Evolutionary conservation across 768 basidiomycete genomes (phyloP).

Genomic region (Boletus subcaerulescens): DNA sequence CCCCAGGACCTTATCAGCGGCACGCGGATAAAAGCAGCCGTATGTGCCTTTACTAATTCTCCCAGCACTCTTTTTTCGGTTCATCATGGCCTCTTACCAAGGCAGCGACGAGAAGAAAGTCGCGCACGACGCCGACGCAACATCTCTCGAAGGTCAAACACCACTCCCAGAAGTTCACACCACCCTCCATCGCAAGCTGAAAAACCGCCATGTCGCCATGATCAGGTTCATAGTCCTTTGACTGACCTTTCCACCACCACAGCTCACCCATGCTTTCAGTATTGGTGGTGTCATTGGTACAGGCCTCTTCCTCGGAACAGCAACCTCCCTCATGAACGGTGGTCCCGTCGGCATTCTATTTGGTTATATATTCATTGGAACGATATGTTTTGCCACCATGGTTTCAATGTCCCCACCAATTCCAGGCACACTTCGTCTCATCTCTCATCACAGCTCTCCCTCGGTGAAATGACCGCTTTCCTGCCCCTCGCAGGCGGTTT

Average conservation of each 20-base stretch:
- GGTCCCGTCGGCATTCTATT: conserved; percentile 48
- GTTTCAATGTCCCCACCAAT: conserved; percentile 11
- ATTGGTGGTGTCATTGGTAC: conserved; percentile 43
- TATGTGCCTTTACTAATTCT: not conserved
- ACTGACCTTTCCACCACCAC: not conserved
- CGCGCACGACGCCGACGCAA: not conserved
- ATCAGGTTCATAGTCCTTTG: conserved; percentile 24
- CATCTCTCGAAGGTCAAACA: conserved; percentile 10
- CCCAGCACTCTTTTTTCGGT: not conserved
- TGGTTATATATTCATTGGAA: conserved; percentile 37
- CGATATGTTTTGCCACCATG: conserved; percentile 40
- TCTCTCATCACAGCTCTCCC: conserved; percentile 21
- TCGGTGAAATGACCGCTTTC: conserved; percentile 47
- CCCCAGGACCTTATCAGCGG: not conserved
- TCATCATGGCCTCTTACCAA: not conserved
- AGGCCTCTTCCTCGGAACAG: conserved; percentile 35
- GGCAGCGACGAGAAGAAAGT: conserved; percentile 1
- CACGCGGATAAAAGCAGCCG: not conserved
- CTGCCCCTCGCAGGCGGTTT: conserved; percentile 46
- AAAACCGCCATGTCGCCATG: conserved; percentile 36
- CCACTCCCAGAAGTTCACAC: not conserved
- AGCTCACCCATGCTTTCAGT: conserved; percentile 8
- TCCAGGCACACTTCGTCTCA: not conserved
- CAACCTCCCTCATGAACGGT: conserved; percentile 35
- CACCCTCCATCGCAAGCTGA: conserved; percentile 27